Evolutionary conservation across 176 grass and related monocot species (phyloP).

Genomic region (Rhipidocladum racemiflorum): DNA sequence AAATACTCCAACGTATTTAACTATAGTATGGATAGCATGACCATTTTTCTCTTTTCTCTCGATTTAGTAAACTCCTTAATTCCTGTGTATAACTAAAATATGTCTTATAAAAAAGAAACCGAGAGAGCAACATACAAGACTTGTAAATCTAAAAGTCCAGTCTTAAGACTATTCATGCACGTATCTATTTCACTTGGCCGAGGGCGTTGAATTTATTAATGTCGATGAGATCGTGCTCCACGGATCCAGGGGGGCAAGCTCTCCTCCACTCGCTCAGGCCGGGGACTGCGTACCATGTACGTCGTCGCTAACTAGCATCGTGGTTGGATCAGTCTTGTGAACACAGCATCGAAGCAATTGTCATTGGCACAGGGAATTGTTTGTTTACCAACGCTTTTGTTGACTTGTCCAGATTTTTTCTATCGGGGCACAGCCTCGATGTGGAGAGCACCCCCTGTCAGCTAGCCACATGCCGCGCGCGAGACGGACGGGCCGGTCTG

Average conservation of each 20-base stretch:
- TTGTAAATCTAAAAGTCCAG: background rate
- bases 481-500: conserved; percentile 17
- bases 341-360: background rate
- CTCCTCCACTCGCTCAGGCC: background rate
- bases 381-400: background rate
- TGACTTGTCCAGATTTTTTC: background rate
- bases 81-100: no score
- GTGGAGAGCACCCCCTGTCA: background rate
- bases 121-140: no score
- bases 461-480: background rate
- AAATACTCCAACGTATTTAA: no score
- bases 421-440: background rate
- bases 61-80: no score
- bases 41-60: no score
- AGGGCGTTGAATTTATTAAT: conserved; percentile 1
- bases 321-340: background rate
- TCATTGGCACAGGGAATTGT: no score
- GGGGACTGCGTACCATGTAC: background rate
- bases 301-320: background rate
- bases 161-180: no score
- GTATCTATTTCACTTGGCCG: background rate
- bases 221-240: background rate
- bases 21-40: no score
- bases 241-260: background rate
- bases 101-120: no score